Percentiles rank a stretch among this genome's conserved stretches.
Evolutionary conservation across 306 rosid genomes (phyloP).

Genomic region (Luffa aegyptiaca): DNA sequence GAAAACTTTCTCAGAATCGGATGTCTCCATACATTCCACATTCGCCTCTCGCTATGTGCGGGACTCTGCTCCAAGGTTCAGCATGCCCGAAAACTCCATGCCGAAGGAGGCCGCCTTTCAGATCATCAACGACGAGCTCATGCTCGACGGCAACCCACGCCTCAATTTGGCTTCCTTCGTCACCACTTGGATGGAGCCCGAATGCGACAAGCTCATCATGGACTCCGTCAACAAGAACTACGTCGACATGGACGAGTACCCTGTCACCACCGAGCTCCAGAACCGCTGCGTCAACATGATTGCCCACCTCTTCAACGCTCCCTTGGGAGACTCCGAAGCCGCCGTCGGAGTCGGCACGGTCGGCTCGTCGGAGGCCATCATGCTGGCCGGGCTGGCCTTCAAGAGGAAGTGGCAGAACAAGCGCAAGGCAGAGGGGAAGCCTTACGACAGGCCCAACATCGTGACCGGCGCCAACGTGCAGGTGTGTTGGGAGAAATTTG

Average conservation of each 20-base stretch:
- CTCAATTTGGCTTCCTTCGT: background rate
- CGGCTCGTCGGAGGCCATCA: slow-evolving; percentile 14
- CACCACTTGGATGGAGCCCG: slow-evolving; percentile 16
- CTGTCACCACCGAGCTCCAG: slow-evolving; percentile 11
- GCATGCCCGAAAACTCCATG: slow-evolving; percentile 4
- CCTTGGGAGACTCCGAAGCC: slow-evolving; percentile 3
- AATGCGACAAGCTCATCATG: slow-evolving; percentile 12
- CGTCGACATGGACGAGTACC: slow-evolving; percentile 14
- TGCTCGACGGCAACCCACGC: slow-evolving; percentile 9
- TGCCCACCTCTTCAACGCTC: slow-evolving; percentile 8
- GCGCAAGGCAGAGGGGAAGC: background rate
- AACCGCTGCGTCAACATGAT: slow-evolving; percentile 13
- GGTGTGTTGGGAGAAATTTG: slow-evolving; percentile 14
- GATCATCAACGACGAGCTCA: slow-evolving; percentile 15
- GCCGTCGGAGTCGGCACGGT: slow-evolving; percentile 10
- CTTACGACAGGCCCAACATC: background rate
- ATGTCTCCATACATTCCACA: background rate
- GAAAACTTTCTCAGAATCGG: background rate
- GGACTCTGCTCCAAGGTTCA: background rate
- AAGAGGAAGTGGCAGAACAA: slow-evolving; percentile 13
- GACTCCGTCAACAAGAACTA: slow-evolving; percentile 9
- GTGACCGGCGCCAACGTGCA: slow-evolving; percentile 5
- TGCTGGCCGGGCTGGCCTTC: slow-evolving; percentile 8
- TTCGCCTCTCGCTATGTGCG: slow-evolving; percentile 11
- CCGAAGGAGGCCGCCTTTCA: slow-evolving; percentile 7